phyloP scores from a whole-genome alignment of 2,329 filamentous ascomycete species.

The Ascochyta lentis region DNA sequence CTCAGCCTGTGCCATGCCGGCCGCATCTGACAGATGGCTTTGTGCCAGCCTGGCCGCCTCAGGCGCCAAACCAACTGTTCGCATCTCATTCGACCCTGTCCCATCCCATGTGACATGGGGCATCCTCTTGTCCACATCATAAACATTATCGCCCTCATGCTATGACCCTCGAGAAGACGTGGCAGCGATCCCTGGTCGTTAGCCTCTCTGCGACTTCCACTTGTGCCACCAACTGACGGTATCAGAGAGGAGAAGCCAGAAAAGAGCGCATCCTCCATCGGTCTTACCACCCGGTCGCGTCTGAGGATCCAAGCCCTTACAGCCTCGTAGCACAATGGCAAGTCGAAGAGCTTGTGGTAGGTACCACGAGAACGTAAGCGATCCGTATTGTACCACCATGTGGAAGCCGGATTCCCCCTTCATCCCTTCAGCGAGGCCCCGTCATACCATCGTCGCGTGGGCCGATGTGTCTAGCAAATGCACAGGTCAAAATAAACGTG shows the following conservation, averaged over 20 bases:
- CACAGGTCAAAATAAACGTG: constrained; percentile 51
- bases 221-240: constrained; percentile 39
- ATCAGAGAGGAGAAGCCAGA: constrained; percentile 27
- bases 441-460: constrained; percentile 47
- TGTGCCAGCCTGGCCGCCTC: constrained; percentile 30
- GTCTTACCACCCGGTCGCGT: not conserved
- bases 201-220: constrained; percentile 24
- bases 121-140: constrained; percentile 8
- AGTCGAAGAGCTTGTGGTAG: constrained; percentile 26
- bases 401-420: constrained; percentile 22
- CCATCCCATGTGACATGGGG: constrained; percentile 16
- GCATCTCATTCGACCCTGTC: constrained; percentile 39
- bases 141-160: constrained; percentile 12
- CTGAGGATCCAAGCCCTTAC: constrained; percentile 16
- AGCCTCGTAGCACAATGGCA: constrained; percentile 24
- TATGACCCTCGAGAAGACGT: constrained; percentile 30
- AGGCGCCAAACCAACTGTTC: constrained; percentile 47
- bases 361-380: constrained; percentile 34
- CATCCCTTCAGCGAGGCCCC: constrained; percentile 22
- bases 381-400: constrained; percentile 35
- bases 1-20: constrained; percentile 24
- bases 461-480: constrained; percentile 40
- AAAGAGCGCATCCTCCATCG: constrained; percentile 21
- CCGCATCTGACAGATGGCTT: constrained; percentile 31
- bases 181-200: constrained; percentile 24